These are phyloP conservation scores for Rhynchosporium graminicola DNA, from an alignment of 2,329 filamentous ascomycete genomes.

Conservation along the genomic window DNA sequence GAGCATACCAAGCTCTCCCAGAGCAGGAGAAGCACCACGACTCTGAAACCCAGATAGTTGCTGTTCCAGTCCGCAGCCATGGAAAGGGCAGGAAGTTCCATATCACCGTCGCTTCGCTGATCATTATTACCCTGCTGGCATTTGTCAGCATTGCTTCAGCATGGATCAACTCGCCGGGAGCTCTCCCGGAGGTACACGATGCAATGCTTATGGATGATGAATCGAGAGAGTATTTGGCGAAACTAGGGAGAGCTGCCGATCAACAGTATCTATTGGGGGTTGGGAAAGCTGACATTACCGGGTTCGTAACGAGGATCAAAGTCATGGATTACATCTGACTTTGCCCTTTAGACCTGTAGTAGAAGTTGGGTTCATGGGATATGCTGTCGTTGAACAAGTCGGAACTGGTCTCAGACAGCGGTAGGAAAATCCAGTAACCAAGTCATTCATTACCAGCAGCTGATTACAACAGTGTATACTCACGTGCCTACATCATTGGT, in stretches of 20 bases:
- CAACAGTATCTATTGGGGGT: constrained; percentile 62
- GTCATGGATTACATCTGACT: constrained; percentile 9
- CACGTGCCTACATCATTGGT: constrained; percentile 83
- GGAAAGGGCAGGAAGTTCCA: constrained; percentile 15
- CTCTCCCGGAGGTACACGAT: not conserved
- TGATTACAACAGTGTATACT: constrained; percentile 59
- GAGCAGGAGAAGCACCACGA: constrained; percentile 19
- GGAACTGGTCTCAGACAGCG: constrained; percentile 85
- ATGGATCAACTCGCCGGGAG: not conserved
- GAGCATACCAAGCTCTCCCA: constrained; percentile 21
- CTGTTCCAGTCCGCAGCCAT: constrained; percentile 6
- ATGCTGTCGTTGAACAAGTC: constrained; percentile 77
- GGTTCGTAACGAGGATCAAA: constrained; percentile 39
- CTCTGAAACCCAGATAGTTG: constrained; percentile 1
- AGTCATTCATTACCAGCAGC: not conserved
- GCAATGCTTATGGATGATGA: constrained; percentile 13
- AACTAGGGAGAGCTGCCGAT: constrained; percentile 23
- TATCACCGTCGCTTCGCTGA: constrained; percentile 1
- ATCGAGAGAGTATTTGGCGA: constrained; percentile 6
- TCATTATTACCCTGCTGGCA: constrained; percentile 10
- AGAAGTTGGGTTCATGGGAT: constrained; percentile 88
- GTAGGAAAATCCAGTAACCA: constrained; percentile 10
- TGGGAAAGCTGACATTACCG: constrained; percentile 72
- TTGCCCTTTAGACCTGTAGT: constrained; percentile 63
- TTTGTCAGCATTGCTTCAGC: constrained; percentile 4